phyloP scores from a whole-genome alignment of 768 basidiomycete genomes.

The Suillus subaureus region DNA sequence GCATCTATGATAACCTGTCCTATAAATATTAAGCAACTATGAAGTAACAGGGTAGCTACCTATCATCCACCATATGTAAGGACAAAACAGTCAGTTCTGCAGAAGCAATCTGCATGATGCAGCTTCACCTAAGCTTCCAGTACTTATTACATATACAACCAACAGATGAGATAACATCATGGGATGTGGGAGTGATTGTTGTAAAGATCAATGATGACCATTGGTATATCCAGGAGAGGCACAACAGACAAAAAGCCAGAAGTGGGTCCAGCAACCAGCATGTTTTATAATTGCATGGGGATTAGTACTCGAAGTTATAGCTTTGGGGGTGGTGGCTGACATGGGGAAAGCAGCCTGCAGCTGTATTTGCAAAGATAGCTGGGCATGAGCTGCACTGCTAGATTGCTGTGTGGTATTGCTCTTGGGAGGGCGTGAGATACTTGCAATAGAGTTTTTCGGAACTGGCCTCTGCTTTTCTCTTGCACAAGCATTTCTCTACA shows the following conservation, averaged over 20 bases:
- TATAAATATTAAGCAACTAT: too few relatives aligned
- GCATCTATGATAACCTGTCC: too few relatives aligned
- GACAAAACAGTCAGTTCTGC: too few relatives aligned
- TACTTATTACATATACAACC: too few relatives aligned
- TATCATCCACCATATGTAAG: too few relatives aligned
- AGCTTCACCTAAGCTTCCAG: too few relatives aligned
- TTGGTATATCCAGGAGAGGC: background rate
- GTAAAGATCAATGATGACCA: background rate
- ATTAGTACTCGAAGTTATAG: background rate
- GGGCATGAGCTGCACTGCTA: too few relatives aligned
- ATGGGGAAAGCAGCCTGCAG: too few relatives aligned
- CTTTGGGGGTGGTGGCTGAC: too few relatives aligned
- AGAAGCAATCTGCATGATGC: too few relatives aligned
- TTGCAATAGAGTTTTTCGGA: background rate
- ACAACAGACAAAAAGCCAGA: background rate
- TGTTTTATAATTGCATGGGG: background rate
- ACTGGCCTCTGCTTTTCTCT: background rate
- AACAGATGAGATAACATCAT: background rate
- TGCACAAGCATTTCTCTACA: background rate
- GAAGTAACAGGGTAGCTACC: too few relatives aligned
- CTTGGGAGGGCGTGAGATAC: background rate
- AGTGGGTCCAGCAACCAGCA: background rate
- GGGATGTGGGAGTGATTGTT: background rate
- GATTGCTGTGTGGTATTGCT: background rate
- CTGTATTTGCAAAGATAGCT: too few relatives aligned